Conservation (phyloP, 495 filamentous ascomycete species). For the Trypethelium eluteriae region DNA sequence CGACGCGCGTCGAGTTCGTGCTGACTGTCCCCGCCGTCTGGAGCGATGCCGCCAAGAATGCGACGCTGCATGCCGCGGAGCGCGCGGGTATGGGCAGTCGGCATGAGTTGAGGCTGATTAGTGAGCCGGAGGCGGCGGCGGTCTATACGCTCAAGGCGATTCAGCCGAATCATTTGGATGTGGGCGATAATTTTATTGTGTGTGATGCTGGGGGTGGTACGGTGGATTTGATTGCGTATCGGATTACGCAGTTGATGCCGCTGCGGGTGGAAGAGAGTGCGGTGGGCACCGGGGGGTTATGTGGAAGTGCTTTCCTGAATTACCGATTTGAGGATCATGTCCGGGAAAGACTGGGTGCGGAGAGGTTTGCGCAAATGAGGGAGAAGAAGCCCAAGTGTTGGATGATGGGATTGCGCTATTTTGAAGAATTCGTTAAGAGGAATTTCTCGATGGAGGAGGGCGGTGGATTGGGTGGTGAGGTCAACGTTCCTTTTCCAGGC, state of each 20-base stretch:
- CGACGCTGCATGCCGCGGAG: conserved; percentile 39
- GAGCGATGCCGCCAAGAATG: conserved; percentile 41
- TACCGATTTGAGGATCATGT: conserved; percentile 43
- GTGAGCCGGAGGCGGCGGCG: conserved; percentile 57
- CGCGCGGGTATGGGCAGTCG: conserved; percentile 45
- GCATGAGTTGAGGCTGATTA: conserved; percentile 44
- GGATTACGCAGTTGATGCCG: conserved; percentile 34
- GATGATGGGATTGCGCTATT: conserved; percentile 73
- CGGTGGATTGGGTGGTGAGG: conserved; percentile 55
- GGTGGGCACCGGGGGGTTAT: conserved; percentile 47
- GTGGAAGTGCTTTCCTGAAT: conserved; percentile 41
- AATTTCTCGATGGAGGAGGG: conserved; percentile 71
- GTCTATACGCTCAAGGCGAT: conserved; percentile 44
- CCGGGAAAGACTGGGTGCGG: conserved; percentile 34
- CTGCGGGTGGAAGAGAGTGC: conserved; percentile 32
- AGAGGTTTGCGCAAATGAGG: conserved; percentile 37
- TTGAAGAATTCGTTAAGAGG: conserved; percentile 52
- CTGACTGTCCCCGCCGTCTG: conserved; percentile 64
- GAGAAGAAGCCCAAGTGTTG: conserved; percentile 46
- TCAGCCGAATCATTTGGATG: conserved; percentile 32
- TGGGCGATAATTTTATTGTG: conserved; percentile 38
- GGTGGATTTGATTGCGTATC: conserved; percentile 39
- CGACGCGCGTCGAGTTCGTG: conserved; percentile 39
- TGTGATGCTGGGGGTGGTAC: conserved; percentile 41
- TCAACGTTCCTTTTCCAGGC: conserved; percentile 66